These are phyloP conservation scores for Apiotrichum sp. DNA, from an alignment of 1,284 basidiomycete genomes.

Conservation along the genomic window DNA sequence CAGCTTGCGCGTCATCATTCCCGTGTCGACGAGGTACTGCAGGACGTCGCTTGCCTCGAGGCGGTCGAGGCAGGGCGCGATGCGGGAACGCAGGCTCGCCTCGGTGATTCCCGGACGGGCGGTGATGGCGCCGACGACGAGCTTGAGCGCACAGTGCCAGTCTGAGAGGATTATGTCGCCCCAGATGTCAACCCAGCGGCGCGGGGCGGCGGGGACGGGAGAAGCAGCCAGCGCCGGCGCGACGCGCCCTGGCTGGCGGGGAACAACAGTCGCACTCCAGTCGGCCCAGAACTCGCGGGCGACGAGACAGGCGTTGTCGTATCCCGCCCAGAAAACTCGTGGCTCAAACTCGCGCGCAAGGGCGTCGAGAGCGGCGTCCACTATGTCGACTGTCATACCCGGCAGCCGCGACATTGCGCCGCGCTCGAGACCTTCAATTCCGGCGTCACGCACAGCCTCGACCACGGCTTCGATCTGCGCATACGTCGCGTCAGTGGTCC, in stretches of 20 bases:
- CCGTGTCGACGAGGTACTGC: conserved; percentile 49
- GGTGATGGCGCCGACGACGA: conserved; percentile 61
- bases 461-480: conserved; percentile 8
- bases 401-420: conserved; percentile 9
- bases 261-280: conserved; percentile 54
- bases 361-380: conserved; percentile 16
- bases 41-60: conserved; percentile 66
- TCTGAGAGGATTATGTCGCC: conserved; percentile 57
- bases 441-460: conserved; percentile 14
- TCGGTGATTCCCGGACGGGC: conserved; percentile 59
- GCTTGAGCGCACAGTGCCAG: conserved; percentile 63
- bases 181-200: conserved; percentile 62
- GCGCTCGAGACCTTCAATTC: conserved; percentile 21
- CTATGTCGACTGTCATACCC: conserved; percentile 1
- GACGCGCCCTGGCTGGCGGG: background rate
- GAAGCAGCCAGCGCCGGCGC: background rate
- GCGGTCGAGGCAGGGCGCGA: conserved; percentile 64
- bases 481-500: background rate
- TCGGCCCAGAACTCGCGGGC: conserved; percentile 50
- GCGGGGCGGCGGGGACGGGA: conserved; percentile 1
- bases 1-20: conserved; percentile 13
- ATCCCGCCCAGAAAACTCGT: conserved; percentile 63
- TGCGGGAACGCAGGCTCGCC: conserved; percentile 61
- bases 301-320: conserved; percentile 53
- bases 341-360: conserved; percentile 41